Percentiles rank a stretch among this genome's conserved stretches.
These are phyloP conservation scores for Salix suchowensis DNA, from an alignment of 345 rosid genomes.

Conservation along the genomic window DNA sequence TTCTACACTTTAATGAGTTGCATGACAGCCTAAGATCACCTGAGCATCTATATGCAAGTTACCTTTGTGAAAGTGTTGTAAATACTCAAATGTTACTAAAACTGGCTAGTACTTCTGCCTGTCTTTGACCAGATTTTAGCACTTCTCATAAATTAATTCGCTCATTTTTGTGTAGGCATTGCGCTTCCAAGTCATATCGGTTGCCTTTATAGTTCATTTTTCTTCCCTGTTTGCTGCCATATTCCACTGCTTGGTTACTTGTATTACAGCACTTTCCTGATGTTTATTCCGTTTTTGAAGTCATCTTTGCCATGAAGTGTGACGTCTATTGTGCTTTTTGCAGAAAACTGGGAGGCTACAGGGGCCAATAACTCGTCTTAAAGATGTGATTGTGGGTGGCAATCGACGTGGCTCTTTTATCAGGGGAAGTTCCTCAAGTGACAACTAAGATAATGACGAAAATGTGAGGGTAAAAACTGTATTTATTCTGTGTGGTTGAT, in stretches of 20 bases:
- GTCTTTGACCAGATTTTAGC: neutral
- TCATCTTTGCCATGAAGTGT: neutral
- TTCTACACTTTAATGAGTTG: neutral
- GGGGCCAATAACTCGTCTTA: constrained; percentile 71
- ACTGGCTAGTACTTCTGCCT: neutral
- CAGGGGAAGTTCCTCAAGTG: constrained; percentile 46
- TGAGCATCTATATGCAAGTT: neutral
- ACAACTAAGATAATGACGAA: constrained; percentile 38
- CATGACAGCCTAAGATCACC: neutral
- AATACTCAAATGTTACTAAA: neutral
- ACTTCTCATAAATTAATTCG: neutral
- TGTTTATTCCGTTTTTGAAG: neutral
- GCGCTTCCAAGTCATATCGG: neutral
- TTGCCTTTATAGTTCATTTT: neutral
- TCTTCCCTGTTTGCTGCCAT: neutral
- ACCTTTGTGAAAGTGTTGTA: neutral
- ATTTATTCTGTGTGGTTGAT: constrained; percentile 18
- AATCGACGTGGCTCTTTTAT: constrained; percentile 59
- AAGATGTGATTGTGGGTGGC: constrained; percentile 75
- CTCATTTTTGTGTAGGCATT: neutral
- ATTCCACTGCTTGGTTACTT: neutral
- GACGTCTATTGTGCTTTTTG: neutral
- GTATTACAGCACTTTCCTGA: neutral
- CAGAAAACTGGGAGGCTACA: constrained; percentile 67
- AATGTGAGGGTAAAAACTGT: constrained; percentile 7